phyloP scores from a whole-genome alignment of 73 alveolate genomes.

The Loxodes magnus region DNA sequence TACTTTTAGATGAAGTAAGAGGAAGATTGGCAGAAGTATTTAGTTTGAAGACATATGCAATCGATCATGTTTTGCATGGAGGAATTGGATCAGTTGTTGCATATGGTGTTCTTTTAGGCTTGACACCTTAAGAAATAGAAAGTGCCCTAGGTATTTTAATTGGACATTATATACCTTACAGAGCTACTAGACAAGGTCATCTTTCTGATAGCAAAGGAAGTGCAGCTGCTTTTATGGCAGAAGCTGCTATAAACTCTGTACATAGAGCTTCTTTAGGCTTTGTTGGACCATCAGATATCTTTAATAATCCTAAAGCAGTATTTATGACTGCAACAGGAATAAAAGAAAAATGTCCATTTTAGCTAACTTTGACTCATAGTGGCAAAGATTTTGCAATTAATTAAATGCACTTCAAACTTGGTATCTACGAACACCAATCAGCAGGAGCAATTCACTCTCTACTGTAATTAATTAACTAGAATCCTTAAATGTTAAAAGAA shows the following conservation, averaged over 20 bases:
- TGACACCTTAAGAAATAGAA: conserved; percentile 71
- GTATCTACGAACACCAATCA: conserved; percentile 88
- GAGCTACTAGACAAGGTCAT: conserved; percentile 91
- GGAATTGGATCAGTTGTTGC: conserved; percentile 71
- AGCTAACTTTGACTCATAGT: conserved; percentile 33
- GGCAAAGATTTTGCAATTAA: conserved; percentile 74
- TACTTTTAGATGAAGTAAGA: conserved; percentile 86
- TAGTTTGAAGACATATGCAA: conserved; percentile 31
- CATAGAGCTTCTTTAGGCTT: conserved; percentile 70
- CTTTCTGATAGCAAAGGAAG: conserved; percentile 57
- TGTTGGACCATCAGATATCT: conserved; percentile 76
- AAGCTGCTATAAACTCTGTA: conserved; percentile 46
- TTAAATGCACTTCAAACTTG: conserved; percentile 95
- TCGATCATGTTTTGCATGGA: conserved; percentile 96
- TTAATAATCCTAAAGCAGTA: conserved; percentile 74
- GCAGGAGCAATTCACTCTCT: conserved; percentile 80
- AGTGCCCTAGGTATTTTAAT: conserved; percentile 82
- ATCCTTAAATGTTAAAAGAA: conserved; percentile 27
- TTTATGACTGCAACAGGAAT: conserved; percentile 33
- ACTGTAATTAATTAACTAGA: conserved; percentile 17
- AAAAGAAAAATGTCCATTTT: conserved; percentile 56
- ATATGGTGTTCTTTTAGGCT: conserved; percentile 73
- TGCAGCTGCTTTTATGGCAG: conserved; percentile 67
- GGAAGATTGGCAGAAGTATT: conserved; percentile 93
- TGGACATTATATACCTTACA: conserved; percentile 89